A percentile compares a stretch with the other conserved stretches of the same genome.
These are phyloP conservation scores for Starmera stellimalicola DNA, from an alignment of 1,139 yeast genomes.

Conservation along the genomic window DNA sequence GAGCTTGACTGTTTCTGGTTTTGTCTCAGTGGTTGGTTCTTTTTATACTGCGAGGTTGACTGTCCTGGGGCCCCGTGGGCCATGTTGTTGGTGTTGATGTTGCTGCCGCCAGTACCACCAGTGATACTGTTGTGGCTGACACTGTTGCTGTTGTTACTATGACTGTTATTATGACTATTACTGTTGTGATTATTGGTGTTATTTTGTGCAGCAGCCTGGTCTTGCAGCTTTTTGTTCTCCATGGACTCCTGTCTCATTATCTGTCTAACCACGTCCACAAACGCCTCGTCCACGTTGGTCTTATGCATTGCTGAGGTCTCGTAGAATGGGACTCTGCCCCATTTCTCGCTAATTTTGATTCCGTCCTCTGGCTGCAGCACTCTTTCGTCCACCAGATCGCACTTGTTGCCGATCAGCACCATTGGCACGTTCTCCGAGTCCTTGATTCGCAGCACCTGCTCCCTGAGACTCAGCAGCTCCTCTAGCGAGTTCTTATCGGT, in stretches of 20 bases:
- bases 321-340: constrained; percentile 87
- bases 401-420: constrained; percentile 84
- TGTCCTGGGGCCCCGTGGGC: neutral
- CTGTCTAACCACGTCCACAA: constrained; percentile 81
- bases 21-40: constrained; percentile 10
- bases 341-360: constrained; percentile 65
- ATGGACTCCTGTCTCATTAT: constrained; percentile 62
- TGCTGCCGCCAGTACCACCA: too few relatives aligned
- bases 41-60: too few relatives aligned
- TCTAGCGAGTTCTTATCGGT: constrained; percentile 81
- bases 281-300: constrained; percentile 86
- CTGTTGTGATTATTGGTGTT: too few relatives aligned
- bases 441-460: constrained; percentile 84
- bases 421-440: constrained; percentile 71
- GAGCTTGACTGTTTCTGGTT: constrained; percentile 19
- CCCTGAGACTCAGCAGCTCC: constrained; percentile 72
- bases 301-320: constrained; percentile 92
- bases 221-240: constrained; percentile 6
- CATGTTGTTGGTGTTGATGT: neutral
- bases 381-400: constrained; percentile 71
- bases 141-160: neutral
- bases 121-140: neutral
- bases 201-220: neutral
- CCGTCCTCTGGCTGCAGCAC: constrained; percentile 76
- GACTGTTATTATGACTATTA: too few relatives aligned